Evolutionary conservation across 1,284 basidiomycete genomes (phyloP).

Genomic region (Trichosporon asahii): DNA sequence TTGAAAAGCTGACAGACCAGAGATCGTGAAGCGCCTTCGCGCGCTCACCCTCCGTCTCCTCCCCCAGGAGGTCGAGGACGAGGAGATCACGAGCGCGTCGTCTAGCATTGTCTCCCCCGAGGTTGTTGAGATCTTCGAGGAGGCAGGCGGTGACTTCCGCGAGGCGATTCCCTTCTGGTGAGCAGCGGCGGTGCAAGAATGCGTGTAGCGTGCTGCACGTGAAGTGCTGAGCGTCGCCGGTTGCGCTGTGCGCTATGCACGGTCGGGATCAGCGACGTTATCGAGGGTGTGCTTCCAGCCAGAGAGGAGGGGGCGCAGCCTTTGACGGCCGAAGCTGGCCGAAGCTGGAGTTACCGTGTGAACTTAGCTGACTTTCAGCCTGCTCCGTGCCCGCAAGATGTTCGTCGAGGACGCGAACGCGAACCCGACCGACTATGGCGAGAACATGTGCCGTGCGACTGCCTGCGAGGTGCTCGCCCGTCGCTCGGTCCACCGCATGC

Average conservation of each 20-base stretch:
- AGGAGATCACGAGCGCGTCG: constrained; percentile 46
- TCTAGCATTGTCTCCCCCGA: constrained; percentile 51
- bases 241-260: background rate
- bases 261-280: background rate
- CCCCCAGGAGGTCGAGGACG: constrained; percentile 62
- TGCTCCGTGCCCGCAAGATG: constrained; percentile 72
- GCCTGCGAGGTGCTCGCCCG: constrained; percentile 87
- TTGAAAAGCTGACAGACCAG: constrained; percentile 23
- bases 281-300: background rate
- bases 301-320: background rate
- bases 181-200: constrained; percentile 9
- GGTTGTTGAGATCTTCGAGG: constrained; percentile 53
- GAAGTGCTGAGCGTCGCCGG: too few relatives aligned
- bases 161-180: constrained; percentile 63
- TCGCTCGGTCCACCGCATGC: constrained; percentile 66
- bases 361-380: constrained; percentile 58
- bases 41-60: constrained; percentile 72
- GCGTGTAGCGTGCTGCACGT: background rate
- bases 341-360: background rate
- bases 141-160: constrained; percentile 60
- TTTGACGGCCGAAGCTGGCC: background rate
- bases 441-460: constrained; percentile 74
- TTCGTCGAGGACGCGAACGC: constrained; percentile 60
- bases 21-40: constrained; percentile 70
- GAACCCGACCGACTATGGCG: constrained; percentile 70